phyloP scores from a whole-genome alignment of 208 protist species.

The Novymonas esmeraldas region DNA sequence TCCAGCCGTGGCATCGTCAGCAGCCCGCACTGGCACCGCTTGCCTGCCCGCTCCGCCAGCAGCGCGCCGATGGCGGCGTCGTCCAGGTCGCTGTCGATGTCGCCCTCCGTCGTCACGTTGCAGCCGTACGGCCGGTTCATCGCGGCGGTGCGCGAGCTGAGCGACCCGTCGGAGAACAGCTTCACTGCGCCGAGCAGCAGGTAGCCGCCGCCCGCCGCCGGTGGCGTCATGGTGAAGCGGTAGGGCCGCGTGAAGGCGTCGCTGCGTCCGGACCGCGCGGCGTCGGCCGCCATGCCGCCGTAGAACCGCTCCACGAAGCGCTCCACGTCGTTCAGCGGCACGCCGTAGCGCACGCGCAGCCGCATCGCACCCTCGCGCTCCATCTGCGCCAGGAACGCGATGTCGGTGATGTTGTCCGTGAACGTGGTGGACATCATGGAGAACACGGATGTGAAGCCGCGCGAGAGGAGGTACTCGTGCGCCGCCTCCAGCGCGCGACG shows the following conservation, averaged over 20 bases:
- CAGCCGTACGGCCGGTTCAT: conserved; percentile 56
- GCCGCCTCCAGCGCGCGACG: conserved; percentile 22
- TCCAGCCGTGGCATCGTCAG: conserved; percentile 38
- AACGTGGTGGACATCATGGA: conserved; percentile 54
- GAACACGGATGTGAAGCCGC: conserved; percentile 57
- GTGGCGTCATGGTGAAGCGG: conserved; percentile 45
- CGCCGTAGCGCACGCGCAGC: conserved; percentile 46
- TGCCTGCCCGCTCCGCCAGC: conserved; percentile 10
- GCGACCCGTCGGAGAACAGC: conserved; percentile 62
- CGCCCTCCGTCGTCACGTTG: conserved; percentile 42
- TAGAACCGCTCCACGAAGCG: conserved; percentile 38
- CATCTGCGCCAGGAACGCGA: conserved; percentile 37
- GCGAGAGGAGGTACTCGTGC: conserved; percentile 32
- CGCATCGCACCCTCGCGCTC: conserved; percentile 38
- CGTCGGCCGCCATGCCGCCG: conserved; percentile 23
- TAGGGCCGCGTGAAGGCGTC: conserved; percentile 45
- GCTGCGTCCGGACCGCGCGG: conserved; percentile 2
- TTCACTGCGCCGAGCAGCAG: conserved; percentile 63
- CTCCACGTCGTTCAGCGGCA: conserved; percentile 30
- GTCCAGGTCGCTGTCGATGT: conserved; percentile 54
- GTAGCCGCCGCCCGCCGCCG: conserved; percentile 36
- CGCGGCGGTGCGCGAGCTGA: conserved; percentile 62
- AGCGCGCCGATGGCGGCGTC: conserved; percentile 32
- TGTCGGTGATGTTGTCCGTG: conserved; percentile 40
- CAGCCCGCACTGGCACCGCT: conserved; percentile 46